Evolutionary conservation across 164 flowering plant species (phyloP), one percentile per base, ranked within the genome.

Genomic region (Magnolia officinalis): DNA sequence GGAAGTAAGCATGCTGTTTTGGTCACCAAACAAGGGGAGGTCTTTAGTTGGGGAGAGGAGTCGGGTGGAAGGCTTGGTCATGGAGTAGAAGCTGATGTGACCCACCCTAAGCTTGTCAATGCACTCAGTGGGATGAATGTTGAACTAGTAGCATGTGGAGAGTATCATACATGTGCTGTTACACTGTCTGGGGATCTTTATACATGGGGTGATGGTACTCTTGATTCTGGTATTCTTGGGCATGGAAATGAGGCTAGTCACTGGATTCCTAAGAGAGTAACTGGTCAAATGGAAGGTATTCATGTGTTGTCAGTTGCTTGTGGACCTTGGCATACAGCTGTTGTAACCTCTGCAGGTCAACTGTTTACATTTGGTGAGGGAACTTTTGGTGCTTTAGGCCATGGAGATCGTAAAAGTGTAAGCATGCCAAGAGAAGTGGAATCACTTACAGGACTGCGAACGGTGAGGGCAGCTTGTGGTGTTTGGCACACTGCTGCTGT

Each of bases 331-430:
- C 99, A 96, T 83, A 94, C 98, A 67, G 96, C 98, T 24, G 82
- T 78, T 72, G 86, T 94, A 67, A 84, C 97, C 75, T 90, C 94
- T 76, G 76, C 89, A 49, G 98, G 98, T 19, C 90, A 87, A 79
- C 81, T 96, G 79, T 92, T 94, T 79, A 94, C 99, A 31, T 96
- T 96, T 88, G 99, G 99, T 73, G 99, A 94, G 78, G 99, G 99
- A 69, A 89, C 93, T 72, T 96, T 96, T 85, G 99, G 99, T 66
- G 97, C 89, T 69, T 81, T 96, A 18, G 99, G 99, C 24, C 98
- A 96, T 81, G 99, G 99, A 72, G 90, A 90, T 80, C 87, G 79
- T 59, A 73, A 50, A 74, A 84, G 88, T 80, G 79, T 80, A 31
- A 81, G 61, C 67, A 72, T 81, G 77, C 99, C 98, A 13, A 85